Conservation (phyloP, 1,284 basidiomycete species). For the Porodaedalea pini region DNA sequence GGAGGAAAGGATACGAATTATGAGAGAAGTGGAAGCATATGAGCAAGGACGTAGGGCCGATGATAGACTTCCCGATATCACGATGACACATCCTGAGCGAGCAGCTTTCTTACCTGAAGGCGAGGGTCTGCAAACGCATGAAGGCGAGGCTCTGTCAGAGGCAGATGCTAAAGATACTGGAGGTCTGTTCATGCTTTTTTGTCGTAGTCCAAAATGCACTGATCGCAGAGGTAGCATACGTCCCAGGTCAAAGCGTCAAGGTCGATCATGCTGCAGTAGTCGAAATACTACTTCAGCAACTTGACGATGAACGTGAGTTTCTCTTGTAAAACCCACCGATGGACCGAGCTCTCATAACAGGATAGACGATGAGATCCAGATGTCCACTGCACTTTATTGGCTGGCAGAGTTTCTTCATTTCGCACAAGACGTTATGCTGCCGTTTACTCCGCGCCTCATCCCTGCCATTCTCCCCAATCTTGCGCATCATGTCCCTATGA, state of each 20-base stretch:
- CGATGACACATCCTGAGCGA: constrained; percentile 43
- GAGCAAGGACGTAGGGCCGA: constrained; percentile 40
- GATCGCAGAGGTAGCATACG: constrained; percentile 59
- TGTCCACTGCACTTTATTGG: constrained; percentile 88
- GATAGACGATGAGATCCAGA: constrained; percentile 84
- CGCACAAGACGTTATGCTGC: constrained; percentile 87
- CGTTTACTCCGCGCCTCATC: constrained; percentile 91
- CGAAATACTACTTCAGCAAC: constrained; percentile 90
- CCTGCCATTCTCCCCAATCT: constrained; percentile 92
- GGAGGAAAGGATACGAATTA: constrained; percentile 50
- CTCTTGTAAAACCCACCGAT: neutral
- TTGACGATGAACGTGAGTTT: constrained; percentile 78
- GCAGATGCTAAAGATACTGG: constrained; percentile 59
- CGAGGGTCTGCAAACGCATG: constrained; percentile 39
- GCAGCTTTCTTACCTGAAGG: constrained; percentile 52
- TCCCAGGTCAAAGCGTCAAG: constrained; percentile 89
- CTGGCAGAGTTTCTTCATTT: constrained; percentile 88
- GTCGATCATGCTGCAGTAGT: constrained; percentile 92
- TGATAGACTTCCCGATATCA: constrained; percentile 48
- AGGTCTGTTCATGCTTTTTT: constrained; percentile 38
- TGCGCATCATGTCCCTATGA: constrained; percentile 86
- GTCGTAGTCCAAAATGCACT: constrained; percentile 22
- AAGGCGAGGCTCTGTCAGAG: constrained; percentile 42
- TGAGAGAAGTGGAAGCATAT: constrained; percentile 36
- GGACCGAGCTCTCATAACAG: neutral